These are phyloP conservation scores for Begonia peltatifolia DNA, from an alignment of 306 rosid species.

Conservation along the genomic window DNA sequence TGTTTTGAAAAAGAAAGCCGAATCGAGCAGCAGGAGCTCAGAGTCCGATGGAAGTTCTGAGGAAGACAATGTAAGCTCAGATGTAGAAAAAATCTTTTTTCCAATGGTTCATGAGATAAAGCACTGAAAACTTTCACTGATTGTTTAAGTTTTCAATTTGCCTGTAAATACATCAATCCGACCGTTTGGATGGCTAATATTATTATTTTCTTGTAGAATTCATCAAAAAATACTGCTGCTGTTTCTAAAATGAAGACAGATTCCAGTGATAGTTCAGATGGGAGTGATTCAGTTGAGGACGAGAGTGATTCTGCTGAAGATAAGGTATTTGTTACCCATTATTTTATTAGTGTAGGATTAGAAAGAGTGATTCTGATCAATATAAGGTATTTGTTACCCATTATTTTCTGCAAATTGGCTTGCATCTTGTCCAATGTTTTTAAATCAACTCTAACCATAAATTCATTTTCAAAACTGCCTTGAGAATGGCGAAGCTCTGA, in stretches of 20 bases:
- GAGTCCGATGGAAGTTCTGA: constrained; percentile 17
- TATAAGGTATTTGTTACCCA: background rate
- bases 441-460: too few relatives aligned
- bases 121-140: too few relatives aligned
- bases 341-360: too few relatives aligned
- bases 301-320: constrained; percentile 2
- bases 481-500: too few relatives aligned
- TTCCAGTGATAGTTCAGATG: constrained; percentile 22
- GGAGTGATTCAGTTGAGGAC: constrained; percentile 23
- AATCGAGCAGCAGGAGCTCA: constrained; percentile 9
- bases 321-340: background rate
- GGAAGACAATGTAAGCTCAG: constrained; percentile 12
- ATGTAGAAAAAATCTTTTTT: background rate
- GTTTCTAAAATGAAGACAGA: constrained; percentile 17
- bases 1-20: constrained; percentile 3
- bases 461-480: too few relatives aligned
- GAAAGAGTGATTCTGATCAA: background rate
- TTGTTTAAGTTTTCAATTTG: too few relatives aligned
- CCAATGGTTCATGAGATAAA: too few relatives aligned
- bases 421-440: too few relatives aligned
- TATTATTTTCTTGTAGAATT: too few relatives aligned
- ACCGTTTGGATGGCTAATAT: too few relatives aligned
- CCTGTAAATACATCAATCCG: too few relatives aligned
- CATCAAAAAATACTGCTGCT: background rate
- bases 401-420: too few relatives aligned